phyloP scores from a whole-genome alignment of 2,329 filamentous ascomycete genomes.

The Ilyonectria destructans region DNA sequence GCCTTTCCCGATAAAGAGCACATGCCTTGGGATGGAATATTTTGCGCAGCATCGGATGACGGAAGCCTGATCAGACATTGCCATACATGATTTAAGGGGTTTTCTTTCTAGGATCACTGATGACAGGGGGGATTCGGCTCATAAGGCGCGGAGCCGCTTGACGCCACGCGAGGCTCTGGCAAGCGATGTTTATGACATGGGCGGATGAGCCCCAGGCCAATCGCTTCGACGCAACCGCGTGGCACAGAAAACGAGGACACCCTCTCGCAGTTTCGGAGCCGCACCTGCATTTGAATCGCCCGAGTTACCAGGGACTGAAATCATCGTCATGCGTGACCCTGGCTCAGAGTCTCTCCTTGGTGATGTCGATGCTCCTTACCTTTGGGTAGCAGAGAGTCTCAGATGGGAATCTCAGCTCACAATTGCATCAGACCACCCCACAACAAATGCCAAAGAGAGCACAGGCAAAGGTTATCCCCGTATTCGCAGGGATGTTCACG shows the following conservation, averaged over 20 bases:
- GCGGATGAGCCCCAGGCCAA: background rate
- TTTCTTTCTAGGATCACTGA: too few relatives aligned
- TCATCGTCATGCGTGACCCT: background rate
- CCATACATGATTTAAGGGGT: too few relatives aligned
- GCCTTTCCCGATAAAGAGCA: too few relatives aligned
- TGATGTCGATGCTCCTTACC: background rate
- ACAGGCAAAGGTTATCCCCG: background rate
- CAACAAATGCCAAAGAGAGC: background rate
- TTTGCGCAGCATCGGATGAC: background rate
- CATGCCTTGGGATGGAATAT: too few relatives aligned
- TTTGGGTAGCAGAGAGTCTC: background rate
- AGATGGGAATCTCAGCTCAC: background rate
- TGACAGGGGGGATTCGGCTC: background rate
- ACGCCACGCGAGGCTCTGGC: background rate
- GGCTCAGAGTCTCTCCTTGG: background rate
- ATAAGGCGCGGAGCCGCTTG: background rate
- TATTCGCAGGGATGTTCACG: background rate
- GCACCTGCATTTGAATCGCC: conserved; percentile 6
- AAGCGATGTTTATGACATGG: background rate
- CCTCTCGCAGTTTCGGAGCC: conserved; percentile 9
- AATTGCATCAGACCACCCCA: background rate
- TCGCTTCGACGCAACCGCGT: conserved; percentile 11
- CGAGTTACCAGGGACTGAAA: background rate
- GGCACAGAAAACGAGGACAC: conserved; percentile 17
- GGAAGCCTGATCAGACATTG: background rate